Conservation (phyloP, 2,329 filamentous ascomycete species). For the Drechslerella coelobrocha region DNA sequence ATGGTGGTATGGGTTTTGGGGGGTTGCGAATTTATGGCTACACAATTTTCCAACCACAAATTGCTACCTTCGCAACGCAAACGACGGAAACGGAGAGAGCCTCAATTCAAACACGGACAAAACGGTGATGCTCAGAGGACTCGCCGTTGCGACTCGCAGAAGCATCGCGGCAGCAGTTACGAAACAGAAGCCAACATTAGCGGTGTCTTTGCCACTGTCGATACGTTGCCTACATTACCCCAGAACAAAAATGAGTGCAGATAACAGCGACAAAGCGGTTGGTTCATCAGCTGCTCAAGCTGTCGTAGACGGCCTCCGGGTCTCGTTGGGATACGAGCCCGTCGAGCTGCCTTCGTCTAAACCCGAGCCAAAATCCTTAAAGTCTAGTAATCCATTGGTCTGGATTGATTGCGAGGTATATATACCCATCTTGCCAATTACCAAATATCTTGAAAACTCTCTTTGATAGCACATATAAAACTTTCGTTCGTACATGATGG, state of each 20-base stretch:
- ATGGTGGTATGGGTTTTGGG: background rate
- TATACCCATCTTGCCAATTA: background rate
- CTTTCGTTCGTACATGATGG: conserved; percentile 33
- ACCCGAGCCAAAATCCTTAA: background rate
- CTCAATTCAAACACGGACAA: background rate
- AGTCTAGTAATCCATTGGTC: conserved; percentile 66
- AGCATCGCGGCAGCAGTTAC: background rate
- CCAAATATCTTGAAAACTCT: too few relatives aligned
- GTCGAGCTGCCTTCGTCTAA: conserved; percentile 1
- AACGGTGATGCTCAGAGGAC: background rate
- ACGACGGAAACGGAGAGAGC: background rate
- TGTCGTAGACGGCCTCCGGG: too few relatives aligned
- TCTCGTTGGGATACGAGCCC: background rate
- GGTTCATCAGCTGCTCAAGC: too few relatives aligned
- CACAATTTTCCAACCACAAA: conserved; percentile 3
- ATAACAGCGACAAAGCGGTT: background rate
- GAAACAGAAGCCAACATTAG: background rate
- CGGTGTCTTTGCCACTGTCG: background rate
- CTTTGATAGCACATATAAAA: conserved; percentile 11
- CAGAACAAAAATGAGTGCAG: too few relatives aligned
- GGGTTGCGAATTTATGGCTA: background rate
- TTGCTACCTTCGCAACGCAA: too few relatives aligned
- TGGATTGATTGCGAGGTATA: conserved; percentile 81
- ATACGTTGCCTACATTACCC: too few relatives aligned
- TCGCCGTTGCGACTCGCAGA: background rate